Percentiles rank a stretch among this genome's conserved stretches.
These are phyloP conservation scores for Tylopilus felleus DNA, from an alignment of 768 basidiomycete genomes.

Conservation along the genomic window DNA sequence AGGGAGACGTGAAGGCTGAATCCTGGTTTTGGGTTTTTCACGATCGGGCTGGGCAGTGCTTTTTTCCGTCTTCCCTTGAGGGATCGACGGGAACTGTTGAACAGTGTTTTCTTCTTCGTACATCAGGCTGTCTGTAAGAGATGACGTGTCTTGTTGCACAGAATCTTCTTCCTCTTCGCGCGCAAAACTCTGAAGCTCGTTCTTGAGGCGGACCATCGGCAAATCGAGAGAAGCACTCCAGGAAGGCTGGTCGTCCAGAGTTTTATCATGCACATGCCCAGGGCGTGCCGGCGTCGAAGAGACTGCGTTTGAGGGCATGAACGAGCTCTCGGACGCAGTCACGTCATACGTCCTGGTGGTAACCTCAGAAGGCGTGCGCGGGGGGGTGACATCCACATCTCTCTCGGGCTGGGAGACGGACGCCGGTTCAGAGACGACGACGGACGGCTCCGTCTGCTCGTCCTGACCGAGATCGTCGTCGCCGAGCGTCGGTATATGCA, in stretches of 20 bases:
- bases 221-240: conserved; percentile 77
- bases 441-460: conserved; percentile 38
- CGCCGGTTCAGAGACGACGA: conserved; percentile 13
- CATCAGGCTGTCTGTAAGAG: conserved; percentile 26
- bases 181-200: conserved; percentile 56
- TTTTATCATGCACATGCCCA: conserved; percentile 33
- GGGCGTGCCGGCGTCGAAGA: conserved; percentile 73
- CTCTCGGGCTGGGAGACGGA: conserved; percentile 12
- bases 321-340: conserved; percentile 64
- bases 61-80: conserved; percentile 49
- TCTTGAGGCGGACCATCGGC: conserved; percentile 64
- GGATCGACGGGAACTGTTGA: conserved; percentile 23
- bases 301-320: conserved; percentile 67
- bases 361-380: conserved; percentile 7
- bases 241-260: conserved; percentile 50
- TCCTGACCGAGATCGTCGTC: conserved; percentile 61
- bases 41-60: conserved; percentile 40
- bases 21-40: conserved; percentile 50
- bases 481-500: conserved; percentile 72
- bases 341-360: conserved; percentile 31
- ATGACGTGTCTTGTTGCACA: conserved; percentile 17
- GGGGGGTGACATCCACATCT: conserved; percentile 7
- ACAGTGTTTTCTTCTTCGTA: conserved; percentile 30
- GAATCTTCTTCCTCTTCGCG: conserved; percentile 36
- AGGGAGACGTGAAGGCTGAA: conserved; percentile 35